Conservation (phyloP, 768 basidiomycete genomes). For the Pluteus cervinus region DNA sequence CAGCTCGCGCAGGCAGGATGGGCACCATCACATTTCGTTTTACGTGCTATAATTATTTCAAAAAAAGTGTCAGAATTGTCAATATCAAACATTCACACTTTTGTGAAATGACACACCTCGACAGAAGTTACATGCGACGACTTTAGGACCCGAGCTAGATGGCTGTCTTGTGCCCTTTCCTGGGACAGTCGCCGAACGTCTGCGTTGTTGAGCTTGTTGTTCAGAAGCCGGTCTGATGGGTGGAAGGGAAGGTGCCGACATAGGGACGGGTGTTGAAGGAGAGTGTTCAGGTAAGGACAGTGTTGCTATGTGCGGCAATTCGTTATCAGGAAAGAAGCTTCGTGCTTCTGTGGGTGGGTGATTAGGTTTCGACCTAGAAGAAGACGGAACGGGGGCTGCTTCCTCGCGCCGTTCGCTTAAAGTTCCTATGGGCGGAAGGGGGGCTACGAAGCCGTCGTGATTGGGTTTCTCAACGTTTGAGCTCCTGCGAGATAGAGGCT, state of each 20-base stretch:
- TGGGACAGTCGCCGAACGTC: conserved; percentile 64
- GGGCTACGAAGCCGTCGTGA: conserved; percentile 30
- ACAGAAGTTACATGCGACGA: conserved; percentile 87
- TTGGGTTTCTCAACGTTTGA: conserved; percentile 41
- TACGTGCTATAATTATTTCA: conserved; percentile 53
- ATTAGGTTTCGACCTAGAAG: conserved; percentile 29
- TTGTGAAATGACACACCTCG: conserved; percentile 49
- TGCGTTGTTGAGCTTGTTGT: conserved; percentile 61
- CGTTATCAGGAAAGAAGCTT: conserved; percentile 50
- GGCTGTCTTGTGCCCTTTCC: conserved; percentile 53
- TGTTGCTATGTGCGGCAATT: conserved; percentile 68
- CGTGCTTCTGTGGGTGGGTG: conserved; percentile 27
- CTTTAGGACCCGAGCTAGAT: conserved; percentile 73
- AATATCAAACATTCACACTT: conserved; percentile 1
- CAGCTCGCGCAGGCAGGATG: conserved; percentile 83
- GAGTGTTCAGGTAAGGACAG: conserved; percentile 54
- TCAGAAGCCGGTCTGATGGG: conserved; percentile 63
- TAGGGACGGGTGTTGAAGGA: conserved; percentile 47
- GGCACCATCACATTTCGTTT: conserved; percentile 86
- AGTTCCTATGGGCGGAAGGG: conserved; percentile 33
- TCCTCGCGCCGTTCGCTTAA: conserved; percentile 42
- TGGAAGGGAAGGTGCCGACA: conserved; percentile 60
- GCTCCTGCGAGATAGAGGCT: conserved; percentile 39
- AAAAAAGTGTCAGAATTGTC: conserved; percentile 1
- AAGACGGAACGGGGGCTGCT: conserved; percentile 30